phyloP scores from a whole-genome alignment of 768 basidiomycete genomes.

The Kwoniella botswanensis region DNA sequence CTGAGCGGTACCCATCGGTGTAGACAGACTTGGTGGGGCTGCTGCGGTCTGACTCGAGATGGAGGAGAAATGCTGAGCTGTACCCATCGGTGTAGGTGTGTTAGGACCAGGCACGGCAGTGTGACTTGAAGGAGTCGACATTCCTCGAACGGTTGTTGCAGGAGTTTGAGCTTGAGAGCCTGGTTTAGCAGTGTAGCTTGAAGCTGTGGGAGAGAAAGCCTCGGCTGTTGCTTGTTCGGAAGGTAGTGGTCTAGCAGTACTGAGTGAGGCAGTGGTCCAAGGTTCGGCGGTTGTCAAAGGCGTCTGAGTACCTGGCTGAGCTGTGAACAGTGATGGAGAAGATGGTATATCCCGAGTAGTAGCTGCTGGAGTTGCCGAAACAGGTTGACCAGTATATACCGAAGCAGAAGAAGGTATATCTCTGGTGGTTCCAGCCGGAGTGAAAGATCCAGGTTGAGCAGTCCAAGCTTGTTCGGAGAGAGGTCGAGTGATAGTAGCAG shows the following conservation, averaged over 20 bases:
- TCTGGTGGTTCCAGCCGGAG: neutral
- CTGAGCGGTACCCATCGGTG: conserved; percentile 13
- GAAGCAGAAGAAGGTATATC: conserved; percentile 6
- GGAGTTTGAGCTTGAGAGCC: conserved; percentile 16
- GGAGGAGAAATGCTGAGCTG: conserved; percentile 5
- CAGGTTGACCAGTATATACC: conserved; percentile 12
- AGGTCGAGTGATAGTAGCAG: neutral
- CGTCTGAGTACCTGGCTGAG: conserved; percentile 4
- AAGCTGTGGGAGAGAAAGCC: conserved; percentile 18
- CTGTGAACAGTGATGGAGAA: conserved; percentile 11
- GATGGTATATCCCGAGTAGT: conserved; percentile 5
- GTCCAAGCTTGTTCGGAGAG: conserved; percentile 10
- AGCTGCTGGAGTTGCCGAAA: conserved; percentile 5
- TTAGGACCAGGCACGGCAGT: conserved; percentile 3
- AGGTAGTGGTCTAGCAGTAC: conserved; percentile 8
- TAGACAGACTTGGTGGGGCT: neutral
- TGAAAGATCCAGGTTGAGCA: conserved; percentile 2
- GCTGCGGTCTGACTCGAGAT: neutral
- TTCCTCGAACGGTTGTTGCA: conserved; percentile 4
- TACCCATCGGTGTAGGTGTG: conserved; percentile 9
- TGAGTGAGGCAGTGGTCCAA: conserved; percentile 10
- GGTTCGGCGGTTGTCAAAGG: conserved; percentile 14
- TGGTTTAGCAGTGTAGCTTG: conserved; percentile 12
- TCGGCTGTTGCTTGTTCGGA: conserved; percentile 11
- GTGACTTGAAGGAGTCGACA: conserved; percentile 14